A percentile compares a stretch with the other conserved stretches of the same genome.
These are phyloP conservation scores for Ascochyta fabae DNA, from an alignment of 2,329 filamentous ascomycete species.

Conservation along the genomic window DNA sequence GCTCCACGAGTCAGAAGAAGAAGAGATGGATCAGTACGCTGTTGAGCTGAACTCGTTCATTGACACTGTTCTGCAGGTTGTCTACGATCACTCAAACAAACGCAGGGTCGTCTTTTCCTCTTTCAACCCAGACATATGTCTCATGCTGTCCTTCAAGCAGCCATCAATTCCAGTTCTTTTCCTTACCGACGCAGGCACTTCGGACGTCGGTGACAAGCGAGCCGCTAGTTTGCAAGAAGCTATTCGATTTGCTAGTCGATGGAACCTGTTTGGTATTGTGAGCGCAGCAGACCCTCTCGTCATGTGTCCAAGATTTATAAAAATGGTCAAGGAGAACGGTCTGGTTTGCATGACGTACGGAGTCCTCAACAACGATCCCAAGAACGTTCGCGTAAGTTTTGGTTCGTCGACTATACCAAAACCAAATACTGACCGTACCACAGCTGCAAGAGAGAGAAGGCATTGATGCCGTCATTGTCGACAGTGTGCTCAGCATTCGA, in stretches of 20 bases:
- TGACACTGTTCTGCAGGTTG: conserved; percentile 87
- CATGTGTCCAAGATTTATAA: conserved; percentile 84
- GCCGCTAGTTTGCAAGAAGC: conserved; percentile 94
- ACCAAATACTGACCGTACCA: conserved; percentile 18
- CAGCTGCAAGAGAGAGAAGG: conserved; percentile 91
- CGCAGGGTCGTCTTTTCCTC: conserved; percentile 97
- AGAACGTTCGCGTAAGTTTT: conserved; percentile 77
- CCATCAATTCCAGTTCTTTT: conserved; percentile 96
- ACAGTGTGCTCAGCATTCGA: conserved; percentile 89
- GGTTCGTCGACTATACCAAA: not conserved
- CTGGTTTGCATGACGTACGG: conserved; percentile 96
- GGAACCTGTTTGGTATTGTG: conserved; percentile 94
- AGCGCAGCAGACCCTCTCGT: conserved; percentile 87
- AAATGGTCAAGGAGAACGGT: conserved; percentile 91
- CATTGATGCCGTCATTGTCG: conserved; percentile 97
- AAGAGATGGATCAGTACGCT: conserved; percentile 95
- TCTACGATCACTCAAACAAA: conserved; percentile 81
- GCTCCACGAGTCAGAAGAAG: conserved; percentile 92
- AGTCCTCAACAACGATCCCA: conserved; percentile 83
- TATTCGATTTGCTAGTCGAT: conserved; percentile 89
- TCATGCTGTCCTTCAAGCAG: conserved; percentile 95
- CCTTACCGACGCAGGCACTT: conserved; percentile 86
- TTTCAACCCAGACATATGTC: conserved; percentile 96
- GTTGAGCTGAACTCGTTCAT: conserved; percentile 97
- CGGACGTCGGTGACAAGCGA: conserved; percentile 82